A percentile compares a stretch with the other conserved stretches of the same genome.
Evolutionary conservation across 2,329 filamentous ascomycete species (phyloP).

Genomic region (Alternaria consortialis): DNA sequence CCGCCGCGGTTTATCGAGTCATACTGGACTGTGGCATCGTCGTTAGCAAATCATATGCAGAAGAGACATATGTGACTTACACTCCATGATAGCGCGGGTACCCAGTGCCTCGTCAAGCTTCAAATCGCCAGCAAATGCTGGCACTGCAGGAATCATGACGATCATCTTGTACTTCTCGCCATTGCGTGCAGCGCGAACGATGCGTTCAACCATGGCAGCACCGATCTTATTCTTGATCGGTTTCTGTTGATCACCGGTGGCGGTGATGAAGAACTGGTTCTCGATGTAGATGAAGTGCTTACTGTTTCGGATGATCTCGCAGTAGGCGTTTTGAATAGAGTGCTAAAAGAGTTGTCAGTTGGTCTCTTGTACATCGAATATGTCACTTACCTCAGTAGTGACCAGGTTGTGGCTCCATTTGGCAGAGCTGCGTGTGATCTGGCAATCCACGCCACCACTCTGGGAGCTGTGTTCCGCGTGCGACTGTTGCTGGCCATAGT

Average conservation of each 20-base stretch:
- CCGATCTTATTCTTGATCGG: conserved; percentile 82
- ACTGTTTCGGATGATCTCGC: conserved; percentile 72
- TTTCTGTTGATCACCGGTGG: conserved; percentile 73
- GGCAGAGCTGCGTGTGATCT: conserved; percentile 52
- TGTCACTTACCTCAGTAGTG: conserved; percentile 59
- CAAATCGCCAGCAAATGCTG: conserved; percentile 83
- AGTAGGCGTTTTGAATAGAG: conserved; percentile 87
- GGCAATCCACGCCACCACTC: conserved; percentile 42
- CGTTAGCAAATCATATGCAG: background rate
- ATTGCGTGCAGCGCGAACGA: conserved; percentile 73
- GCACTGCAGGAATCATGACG: conserved; percentile 80
- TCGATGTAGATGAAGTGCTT: conserved; percentile 82
- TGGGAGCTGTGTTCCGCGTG: conserved; percentile 45
- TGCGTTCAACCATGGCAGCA: conserved; percentile 78
- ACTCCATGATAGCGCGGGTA: conserved; percentile 85
- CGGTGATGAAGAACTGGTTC: conserved; percentile 90
- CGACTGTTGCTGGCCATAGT: conserved; percentile 32
- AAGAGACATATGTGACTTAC: background rate
- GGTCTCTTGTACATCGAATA: background rate
- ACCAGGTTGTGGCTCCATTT: conserved; percentile 68
- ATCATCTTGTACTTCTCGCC: conserved; percentile 77
- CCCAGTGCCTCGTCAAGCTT: conserved; percentile 75
- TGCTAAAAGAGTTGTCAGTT: conserved; percentile 57
- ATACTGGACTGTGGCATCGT: conserved; percentile 68
- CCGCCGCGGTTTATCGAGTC: conserved; percentile 79